Conservation (phyloP, 768 basidiomycete species). For the Mycena filopes region DNA sequence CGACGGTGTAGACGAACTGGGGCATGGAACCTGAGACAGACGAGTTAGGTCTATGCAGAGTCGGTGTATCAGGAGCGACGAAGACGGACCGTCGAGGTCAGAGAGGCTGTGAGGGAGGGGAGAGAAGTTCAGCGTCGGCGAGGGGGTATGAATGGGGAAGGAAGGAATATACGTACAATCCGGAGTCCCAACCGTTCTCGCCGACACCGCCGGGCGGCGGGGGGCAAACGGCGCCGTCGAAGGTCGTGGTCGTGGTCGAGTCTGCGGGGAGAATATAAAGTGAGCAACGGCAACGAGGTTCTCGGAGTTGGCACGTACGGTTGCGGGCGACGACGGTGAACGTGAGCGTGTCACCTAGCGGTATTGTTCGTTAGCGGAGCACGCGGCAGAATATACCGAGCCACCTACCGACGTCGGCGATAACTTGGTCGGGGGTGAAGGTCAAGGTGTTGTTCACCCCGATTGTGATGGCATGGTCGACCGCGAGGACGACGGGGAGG, state of each 20-base stretch:
- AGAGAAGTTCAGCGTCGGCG: neutral
- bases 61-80: too few species aligned
- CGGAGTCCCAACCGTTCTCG: constrained; percentile 29
- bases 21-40: too few species aligned
- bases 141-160: neutral
- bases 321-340: constrained; percentile 22
- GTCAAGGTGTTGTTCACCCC: constrained; percentile 28
- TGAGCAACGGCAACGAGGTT: constrained; percentile 1
- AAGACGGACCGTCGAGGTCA: constrained; percentile 33
- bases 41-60: too few species aligned
- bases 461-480: constrained; percentile 21
- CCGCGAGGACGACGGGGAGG: constrained; percentile 28
- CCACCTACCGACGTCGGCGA: constrained; percentile 27
- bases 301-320: constrained; percentile 2
- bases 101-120: constrained; percentile 26
- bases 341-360: neutral
- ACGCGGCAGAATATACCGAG: too few species aligned
- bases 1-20: constrained; percentile 32
- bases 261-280: neutral
- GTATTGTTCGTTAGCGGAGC: too few species aligned
- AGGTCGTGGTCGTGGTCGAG: constrained; percentile 27
- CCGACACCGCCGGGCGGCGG: constrained; percentile 30
- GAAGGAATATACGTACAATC: constrained; percentile 31
- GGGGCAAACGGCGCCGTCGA: constrained; percentile 29
- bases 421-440: constrained; percentile 32